Percentiles rank a stretch among this genome's conserved stretches.
Conservation (phyloP, 352 stramenopile genomes). For the Aphanomyces astaci region DNA sequence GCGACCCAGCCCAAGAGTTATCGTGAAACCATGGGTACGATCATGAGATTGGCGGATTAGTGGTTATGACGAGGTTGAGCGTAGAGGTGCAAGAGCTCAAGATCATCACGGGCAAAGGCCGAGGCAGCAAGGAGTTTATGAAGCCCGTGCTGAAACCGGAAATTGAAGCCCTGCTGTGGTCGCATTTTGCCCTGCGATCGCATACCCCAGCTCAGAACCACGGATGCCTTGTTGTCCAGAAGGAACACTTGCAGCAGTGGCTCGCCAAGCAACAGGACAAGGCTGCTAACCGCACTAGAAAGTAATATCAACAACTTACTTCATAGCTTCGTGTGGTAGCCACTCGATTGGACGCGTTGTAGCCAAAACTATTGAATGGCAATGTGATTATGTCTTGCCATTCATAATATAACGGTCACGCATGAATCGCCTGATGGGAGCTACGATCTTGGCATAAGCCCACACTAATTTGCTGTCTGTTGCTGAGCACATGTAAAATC, state of each 20-base stretch:
- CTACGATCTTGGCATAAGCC: no score
- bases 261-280: constrained; percentile 3
- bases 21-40: constrained; percentile 24
- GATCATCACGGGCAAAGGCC: constrained; percentile 66
- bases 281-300: neutral
- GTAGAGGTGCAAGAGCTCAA: constrained; percentile 38
- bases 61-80: no score
- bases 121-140: constrained; percentile 50
- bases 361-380: no score
- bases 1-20: constrained; percentile 29
- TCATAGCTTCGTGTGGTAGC: neutral
- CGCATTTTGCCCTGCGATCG: constrained; percentile 15
- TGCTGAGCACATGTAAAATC: no score
- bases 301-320: neutral
- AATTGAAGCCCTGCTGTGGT: constrained; percentile 38
- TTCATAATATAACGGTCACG: no score
- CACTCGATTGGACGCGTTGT: neutral
- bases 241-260: constrained; percentile 6
- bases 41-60: no score
- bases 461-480: no score
- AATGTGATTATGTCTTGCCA: no score
- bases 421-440: no score
- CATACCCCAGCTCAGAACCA: constrained; percentile 10
- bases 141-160: constrained; percentile 49
- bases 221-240: constrained; percentile 12